These are phyloP conservation scores for Clarireedia monteithiana DNA, from an alignment of 2,329 filamentous ascomycete genomes.

Conservation along the genomic window DNA sequence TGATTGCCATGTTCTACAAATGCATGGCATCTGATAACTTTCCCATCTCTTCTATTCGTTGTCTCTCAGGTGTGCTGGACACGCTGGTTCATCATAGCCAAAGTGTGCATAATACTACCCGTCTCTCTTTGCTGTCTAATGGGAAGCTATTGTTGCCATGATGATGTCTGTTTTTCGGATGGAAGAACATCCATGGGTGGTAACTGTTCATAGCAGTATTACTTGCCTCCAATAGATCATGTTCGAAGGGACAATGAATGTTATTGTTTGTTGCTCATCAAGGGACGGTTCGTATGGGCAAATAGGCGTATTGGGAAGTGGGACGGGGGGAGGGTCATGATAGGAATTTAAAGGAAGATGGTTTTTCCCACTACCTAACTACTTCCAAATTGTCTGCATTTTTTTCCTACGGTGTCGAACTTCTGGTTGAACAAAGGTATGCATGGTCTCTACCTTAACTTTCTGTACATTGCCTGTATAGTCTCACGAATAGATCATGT, in stretches of 20 bases:
- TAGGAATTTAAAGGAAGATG: constrained; percentile 6
- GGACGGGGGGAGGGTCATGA: too few relatives aligned
- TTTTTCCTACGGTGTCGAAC: constrained; percentile 6
- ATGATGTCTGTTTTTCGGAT: background rate
- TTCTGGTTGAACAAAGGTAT: constrained; percentile 10
- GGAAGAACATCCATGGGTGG: background rate
- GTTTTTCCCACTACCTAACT: background rate
- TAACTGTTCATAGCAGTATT: background rate
- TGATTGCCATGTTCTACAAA: constrained; percentile 3
- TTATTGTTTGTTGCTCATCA: too few relatives aligned
- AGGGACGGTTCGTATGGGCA: too few relatives aligned
- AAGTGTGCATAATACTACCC: constrained; percentile 8
- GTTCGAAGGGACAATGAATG: too few relatives aligned
- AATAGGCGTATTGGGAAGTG: too few relatives aligned
- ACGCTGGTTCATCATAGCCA: constrained; percentile 4
- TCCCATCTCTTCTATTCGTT: constrained; percentile 7
- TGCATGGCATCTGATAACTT: constrained; percentile 7
- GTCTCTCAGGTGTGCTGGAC: constrained; percentile 9
- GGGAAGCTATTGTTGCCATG: background rate
- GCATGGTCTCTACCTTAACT: constrained; percentile 10
- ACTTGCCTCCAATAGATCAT: too few relatives aligned
- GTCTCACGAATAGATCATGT: constrained; percentile 25
- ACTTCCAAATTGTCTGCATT: constrained; percentile 1
- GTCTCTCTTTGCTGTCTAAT: constrained; percentile 3
- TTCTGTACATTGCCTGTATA: constrained; percentile 26